phyloP scores from a whole-genome alignment of 768 basidiomycete genomes.

The Harrya chromipes region DNA sequence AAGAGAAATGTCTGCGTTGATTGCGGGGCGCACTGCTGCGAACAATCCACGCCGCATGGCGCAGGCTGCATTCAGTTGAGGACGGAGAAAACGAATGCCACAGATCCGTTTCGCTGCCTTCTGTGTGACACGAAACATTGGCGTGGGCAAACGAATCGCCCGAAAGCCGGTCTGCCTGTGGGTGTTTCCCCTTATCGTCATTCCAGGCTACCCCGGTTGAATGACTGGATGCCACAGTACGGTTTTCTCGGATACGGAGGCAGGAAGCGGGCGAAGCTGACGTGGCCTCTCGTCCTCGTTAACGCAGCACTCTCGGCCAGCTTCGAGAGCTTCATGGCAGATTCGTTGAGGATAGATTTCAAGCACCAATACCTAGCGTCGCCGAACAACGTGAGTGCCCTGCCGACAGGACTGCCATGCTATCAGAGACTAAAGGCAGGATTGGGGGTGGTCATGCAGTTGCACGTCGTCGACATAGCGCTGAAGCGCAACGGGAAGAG shows the following conservation, averaged over 20 bases:
- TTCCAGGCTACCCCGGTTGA: no score
- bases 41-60: neutral
- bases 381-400: neutral
- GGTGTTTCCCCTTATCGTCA: neutral
- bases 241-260: neutral
- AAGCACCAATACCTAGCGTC: neutral
- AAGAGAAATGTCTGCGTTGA: no score
- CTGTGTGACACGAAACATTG: neutral
- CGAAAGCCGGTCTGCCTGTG: neutral
- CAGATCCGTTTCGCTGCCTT: neutral
- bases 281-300: neutral
- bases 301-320: fast-evolving
- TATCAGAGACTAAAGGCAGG: no score
- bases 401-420: no score
- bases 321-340: neutral
- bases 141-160: neutral
- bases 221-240: neutral
- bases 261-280: neutral
- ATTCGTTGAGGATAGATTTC: neutral
- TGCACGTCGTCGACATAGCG: no score
- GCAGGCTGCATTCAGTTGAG: neutral
- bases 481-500: no score
- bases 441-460: no score
- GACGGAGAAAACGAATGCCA: neutral
- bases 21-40: neutral